These are phyloP conservation scores for Afroboletus lepidellus DNA, from an alignment of 1,284 basidiomycete genomes.

Conservation along the genomic window DNA sequence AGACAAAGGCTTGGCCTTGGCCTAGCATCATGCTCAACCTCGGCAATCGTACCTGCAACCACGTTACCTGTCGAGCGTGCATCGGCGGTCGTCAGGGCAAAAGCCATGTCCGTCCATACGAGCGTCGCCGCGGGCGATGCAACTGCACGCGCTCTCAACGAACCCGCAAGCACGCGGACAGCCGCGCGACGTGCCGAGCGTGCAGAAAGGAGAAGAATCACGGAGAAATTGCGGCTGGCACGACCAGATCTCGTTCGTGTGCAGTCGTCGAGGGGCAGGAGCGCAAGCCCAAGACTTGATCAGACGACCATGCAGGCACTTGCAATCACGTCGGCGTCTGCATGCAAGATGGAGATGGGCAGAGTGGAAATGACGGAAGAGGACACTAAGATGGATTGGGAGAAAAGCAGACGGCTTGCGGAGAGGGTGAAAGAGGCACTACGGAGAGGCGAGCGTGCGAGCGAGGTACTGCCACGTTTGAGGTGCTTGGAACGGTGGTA, in stretches of 20 bases:
- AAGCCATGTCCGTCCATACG: not conserved
- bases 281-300: not conserved
- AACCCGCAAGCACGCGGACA: constrained; percentile 17
- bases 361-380: constrained; percentile 1
- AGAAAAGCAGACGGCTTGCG: constrained; percentile 26
- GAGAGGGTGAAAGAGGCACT: constrained; percentile 24
- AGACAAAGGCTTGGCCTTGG: not conserved
- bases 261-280: not conserved
- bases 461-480: constrained; percentile 29
- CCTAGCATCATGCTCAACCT: constrained; percentile 2
- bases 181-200: constrained; percentile 20
- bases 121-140: not conserved
- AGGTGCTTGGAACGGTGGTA: constrained; percentile 23
- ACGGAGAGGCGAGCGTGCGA: constrained; percentile 17
- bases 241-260: constrained; percentile 27
- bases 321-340: not conserved
- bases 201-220: constrained; percentile 23
- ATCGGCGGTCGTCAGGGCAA: not conserved
- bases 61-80: not conserved
- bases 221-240: constrained; percentile 30
- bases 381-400: constrained; percentile 28
- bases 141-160: not conserved
- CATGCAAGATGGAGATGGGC: not conserved
- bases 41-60: not conserved
- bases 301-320: not conserved